A percentile compares a stretch with the other conserved stretches of the same genome.
These are phyloP conservation scores for Talaromyces sp. DNA, from an alignment of 2,329 filamentous ascomycete genomes.

Conservation along the genomic window DNA sequence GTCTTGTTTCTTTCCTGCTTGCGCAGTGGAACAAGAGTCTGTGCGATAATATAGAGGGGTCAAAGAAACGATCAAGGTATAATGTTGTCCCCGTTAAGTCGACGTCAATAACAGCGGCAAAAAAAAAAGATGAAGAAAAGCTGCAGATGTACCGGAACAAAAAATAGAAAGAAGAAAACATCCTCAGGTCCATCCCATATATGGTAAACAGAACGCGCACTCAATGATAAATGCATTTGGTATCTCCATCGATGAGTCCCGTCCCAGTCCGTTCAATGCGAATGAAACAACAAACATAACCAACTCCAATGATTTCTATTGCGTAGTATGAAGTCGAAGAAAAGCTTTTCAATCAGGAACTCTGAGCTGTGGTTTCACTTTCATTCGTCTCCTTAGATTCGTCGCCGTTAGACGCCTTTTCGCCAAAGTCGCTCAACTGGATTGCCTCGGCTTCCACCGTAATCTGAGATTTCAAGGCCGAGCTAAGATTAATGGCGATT, in stretches of 20 bases:
- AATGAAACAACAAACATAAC: slow-evolving; percentile 6
- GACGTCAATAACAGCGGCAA: neutral
- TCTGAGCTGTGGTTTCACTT: slow-evolving; percentile 1
- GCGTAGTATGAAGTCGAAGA: slow-evolving; percentile 1
- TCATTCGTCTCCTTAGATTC: slow-evolving; percentile 6
- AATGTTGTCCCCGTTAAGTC: neutral
- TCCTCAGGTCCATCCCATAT: neutral
- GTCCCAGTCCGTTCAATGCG: slow-evolving; percentile 4
- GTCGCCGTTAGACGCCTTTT: slow-evolving; percentile 21
- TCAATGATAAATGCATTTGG: slow-evolving; percentile 21
- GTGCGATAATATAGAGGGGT: neutral
- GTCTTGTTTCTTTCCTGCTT: neutral
- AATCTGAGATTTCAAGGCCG: slow-evolving; percentile 20
- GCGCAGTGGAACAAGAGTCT: neutral
- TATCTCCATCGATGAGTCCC: neutral
- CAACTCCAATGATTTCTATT: slow-evolving; percentile 12
- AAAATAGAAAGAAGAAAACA: neutral
- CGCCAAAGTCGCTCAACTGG: slow-evolving; percentile 28
- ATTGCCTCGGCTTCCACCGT: slow-evolving; percentile 18
- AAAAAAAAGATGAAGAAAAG: neutral
- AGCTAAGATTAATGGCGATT: slow-evolving; percentile 38
- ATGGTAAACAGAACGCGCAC: slow-evolving; percentile 7
- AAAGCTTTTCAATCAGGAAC: neutral
- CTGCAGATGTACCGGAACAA: neutral
- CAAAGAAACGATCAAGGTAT: neutral